Percentiles rank a stretch among this genome's conserved stretches.
These are phyloP conservation scores for Narthecium ossifragum DNA, from an alignment of 106 monocot species.

Conservation along the genomic window DNA sequence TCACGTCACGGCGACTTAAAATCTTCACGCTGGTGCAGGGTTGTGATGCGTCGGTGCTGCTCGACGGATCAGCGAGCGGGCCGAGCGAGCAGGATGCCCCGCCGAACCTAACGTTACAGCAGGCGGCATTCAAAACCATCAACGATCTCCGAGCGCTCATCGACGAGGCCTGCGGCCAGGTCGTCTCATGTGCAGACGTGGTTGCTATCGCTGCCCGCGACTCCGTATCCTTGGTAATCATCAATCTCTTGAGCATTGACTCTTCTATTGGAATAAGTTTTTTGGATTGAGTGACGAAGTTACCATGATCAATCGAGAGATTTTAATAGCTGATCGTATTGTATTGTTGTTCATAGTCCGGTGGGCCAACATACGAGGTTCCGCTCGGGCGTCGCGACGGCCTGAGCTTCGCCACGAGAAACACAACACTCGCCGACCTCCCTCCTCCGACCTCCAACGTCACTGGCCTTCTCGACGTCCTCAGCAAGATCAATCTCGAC, in stretches of 20 bases:
- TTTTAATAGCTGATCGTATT: no score
- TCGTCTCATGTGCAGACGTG: slow-evolving; percentile 40
- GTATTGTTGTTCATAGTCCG: no score
- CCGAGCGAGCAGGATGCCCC: slow-evolving; percentile 43
- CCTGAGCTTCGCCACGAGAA: slow-evolving; percentile 18
- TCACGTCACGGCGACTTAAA: no score
- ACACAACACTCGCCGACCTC: slow-evolving; percentile 19
- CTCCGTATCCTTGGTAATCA: slow-evolving; percentile 28
- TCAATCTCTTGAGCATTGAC: no score
- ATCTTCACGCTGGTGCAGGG: slow-evolving; percentile 31
- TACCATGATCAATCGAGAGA: no score
- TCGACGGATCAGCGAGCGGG: slow-evolving; percentile 48
- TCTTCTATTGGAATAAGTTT: no score
- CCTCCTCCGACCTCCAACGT: slow-evolving; percentile 30
- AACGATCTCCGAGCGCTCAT: slow-evolving; percentile 31
- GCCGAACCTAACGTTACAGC: slow-evolving; percentile 50
- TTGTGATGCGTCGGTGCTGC: slow-evolving; percentile 55
- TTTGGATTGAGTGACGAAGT: no score
- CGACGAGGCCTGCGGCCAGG: slow-evolving; percentile 23
- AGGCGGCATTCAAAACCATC: slow-evolving; percentile 40
- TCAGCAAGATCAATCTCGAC: slow-evolving; percentile 29
- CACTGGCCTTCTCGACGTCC: slow-evolving; percentile 19
- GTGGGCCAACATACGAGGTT: slow-evolving; percentile 30
- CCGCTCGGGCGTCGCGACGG: slow-evolving; percentile 49
- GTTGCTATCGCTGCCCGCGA: slow-evolving; percentile 30